Evolutionary conservation across 306 rosid species (phyloP).

Genomic region (Vigna unguiculata): DNA sequence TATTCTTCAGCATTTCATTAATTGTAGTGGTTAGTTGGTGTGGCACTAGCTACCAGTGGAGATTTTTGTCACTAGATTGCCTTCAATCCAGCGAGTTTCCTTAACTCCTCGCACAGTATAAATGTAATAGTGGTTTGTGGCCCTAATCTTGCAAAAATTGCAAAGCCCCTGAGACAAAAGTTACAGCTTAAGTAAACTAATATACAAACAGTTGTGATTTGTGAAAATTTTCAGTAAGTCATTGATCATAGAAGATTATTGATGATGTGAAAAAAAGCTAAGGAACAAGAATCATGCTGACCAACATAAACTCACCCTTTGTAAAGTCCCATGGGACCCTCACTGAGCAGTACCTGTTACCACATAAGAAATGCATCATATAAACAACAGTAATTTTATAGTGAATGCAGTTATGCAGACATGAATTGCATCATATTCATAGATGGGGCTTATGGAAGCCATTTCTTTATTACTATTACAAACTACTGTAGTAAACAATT

Average conservation of each 20-base stretch:
- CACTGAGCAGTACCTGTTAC: slow-evolving; percentile 78
- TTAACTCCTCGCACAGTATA: slow-evolving; percentile 83
- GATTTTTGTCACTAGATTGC: slow-evolving; percentile 61
- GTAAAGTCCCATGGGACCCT: slow-evolving; percentile 93
- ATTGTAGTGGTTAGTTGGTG: slow-evolving; percentile 35
- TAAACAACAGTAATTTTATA: slow-evolving; percentile 25
- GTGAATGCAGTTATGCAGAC: slow-evolving; percentile 25
- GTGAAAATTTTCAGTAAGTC: slow-evolving; percentile 1
- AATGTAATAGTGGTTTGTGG: slow-evolving; percentile 96
- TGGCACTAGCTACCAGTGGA: slow-evolving; percentile 22
- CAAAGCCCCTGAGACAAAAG: slow-evolving; percentile 77
- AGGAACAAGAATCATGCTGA: slow-evolving; percentile 22
- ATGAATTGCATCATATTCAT: not conserved
- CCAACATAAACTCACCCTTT: slow-evolving; percentile 78
- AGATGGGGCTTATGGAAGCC: not conserved
- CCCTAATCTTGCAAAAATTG: slow-evolving; percentile 87
- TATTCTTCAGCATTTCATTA: slow-evolving; percentile 34
- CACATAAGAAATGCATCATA: slow-evolving; percentile 37
- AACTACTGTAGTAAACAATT: slow-evolving; percentile 3
- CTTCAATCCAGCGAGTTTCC: slow-evolving; percentile 76
- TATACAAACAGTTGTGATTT: not conserved
- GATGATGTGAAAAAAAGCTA: slow-evolving; percentile 19
- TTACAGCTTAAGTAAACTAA: slow-evolving; percentile 16
- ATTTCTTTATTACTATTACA: not conserved
- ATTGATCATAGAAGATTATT: slow-evolving; percentile 1